These are phyloP conservation scores for Colletotrichum destructivum DNA, from an alignment of 2,329 filamentous ascomycete species.

Conservation along the genomic window DNA sequence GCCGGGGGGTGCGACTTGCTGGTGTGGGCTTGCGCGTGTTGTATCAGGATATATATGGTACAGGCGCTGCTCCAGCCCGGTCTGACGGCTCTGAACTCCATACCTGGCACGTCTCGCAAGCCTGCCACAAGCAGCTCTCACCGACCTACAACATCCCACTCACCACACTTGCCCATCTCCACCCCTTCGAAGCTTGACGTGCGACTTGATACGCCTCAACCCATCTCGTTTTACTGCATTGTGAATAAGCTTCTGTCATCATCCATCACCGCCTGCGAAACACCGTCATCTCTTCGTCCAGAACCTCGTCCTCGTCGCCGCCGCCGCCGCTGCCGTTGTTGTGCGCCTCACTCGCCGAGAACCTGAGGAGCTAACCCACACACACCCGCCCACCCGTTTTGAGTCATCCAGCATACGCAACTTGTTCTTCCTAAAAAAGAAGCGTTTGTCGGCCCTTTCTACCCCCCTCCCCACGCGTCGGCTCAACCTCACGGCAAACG, in stretches of 20 bases:
- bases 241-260: slow-evolving; percentile 40
- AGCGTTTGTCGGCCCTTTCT: slow-evolving; percentile 8
- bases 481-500: slow-evolving; percentile 3
- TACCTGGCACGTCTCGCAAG: slow-evolving; percentile 50
- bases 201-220: slow-evolving; percentile 39
- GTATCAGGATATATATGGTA: slow-evolving; percentile 47
- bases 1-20: slow-evolving; percentile 38
- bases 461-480: slow-evolving; percentile 1
- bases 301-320: not conserved
- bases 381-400: slow-evolving; percentile 1
- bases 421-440: slow-evolving; percentile 21
- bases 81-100: slow-evolving; percentile 30
- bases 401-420: slow-evolving; percentile 35
- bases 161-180: slow-evolving; percentile 18
- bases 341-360: slow-evolving; percentile 12
- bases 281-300: slow-evolving; percentile 19
- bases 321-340: not conserved
- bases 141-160: slow-evolving; percentile 30
- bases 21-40: slow-evolving; percentile 41
- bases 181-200: slow-evolving; percentile 38
- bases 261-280: slow-evolving; percentile 25
- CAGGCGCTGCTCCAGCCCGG: slow-evolving; percentile 43
- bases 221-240: slow-evolving; percentile 21
- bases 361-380: slow-evolving; percentile 32
- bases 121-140: slow-evolving; percentile 44